Evolutionary conservation across 2,329 filamentous ascomycete species (phyloP).

Genomic region (Tolypocladium cylindrosporum): DNA sequence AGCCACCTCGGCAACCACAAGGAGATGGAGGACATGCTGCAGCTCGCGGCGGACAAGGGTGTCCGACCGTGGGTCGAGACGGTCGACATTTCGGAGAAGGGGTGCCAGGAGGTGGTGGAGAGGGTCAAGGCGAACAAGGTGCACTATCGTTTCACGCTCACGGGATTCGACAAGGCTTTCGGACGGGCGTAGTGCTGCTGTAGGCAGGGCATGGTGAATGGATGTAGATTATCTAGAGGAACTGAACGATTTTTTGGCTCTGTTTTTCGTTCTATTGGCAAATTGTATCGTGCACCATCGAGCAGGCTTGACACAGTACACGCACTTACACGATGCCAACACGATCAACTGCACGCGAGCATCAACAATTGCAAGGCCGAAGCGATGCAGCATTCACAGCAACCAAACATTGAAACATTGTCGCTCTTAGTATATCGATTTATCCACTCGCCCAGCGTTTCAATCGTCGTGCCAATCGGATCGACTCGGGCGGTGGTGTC

Average conservation of each 20-base stretch:
- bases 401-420: too few relatives aligned
- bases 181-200: background rate
- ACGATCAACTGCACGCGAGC: background rate
- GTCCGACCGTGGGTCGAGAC: slow-evolving; percentile 49
- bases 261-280: too few relatives aligned
- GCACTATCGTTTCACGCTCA: slow-evolving; percentile 61
- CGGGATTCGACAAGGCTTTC: slow-evolving; percentile 59
- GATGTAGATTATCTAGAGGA: background rate
- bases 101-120: slow-evolving; percentile 59
- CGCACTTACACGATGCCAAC: background rate
- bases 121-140: slow-evolving; percentile 63
- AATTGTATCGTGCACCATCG: too few relatives aligned
- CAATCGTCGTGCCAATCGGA: background rate
- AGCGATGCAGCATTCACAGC: too few relatives aligned
- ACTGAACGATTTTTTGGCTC: too few relatives aligned
- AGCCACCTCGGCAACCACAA: slow-evolving; percentile 53
- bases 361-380: too few relatives aligned
- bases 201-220: background rate
- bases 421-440: background rate
- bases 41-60: slow-evolving; percentile 44
- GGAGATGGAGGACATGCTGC: slow-evolving; percentile 48
- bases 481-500: background rate
- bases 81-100: slow-evolving; percentile 55
- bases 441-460: background rate
- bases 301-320: too few relatives aligned